Evolutionary conservation across 768 basidiomycete species (phyloP), one percentile per base, ranked within the genome.

Genomic region (Suillus variegatus): DNA sequence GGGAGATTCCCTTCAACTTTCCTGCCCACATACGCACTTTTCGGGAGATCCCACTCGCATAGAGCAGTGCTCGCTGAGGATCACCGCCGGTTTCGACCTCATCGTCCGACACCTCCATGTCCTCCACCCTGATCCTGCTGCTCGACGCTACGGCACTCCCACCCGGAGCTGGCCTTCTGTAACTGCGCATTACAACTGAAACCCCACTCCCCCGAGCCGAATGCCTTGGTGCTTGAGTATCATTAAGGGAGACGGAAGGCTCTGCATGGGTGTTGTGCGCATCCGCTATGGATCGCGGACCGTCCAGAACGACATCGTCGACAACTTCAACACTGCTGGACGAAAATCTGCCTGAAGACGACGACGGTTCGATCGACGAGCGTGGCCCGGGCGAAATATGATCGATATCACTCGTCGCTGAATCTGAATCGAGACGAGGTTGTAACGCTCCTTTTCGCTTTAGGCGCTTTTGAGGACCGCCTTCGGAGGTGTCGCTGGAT

Each of bases 21-120:
- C 61, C 8, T 36, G 40, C 32, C 75, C 76, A 76, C 1, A 14
- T 1, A 13, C 67, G 67, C 49, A 75, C 54, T 16, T 35, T 65
- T 4, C 16, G 8, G 38, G 44, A 16, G 65, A n/a, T n/a, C n/a
- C 60, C 7, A 6, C 5, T 25, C 2, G 3, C 0, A 56, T 60
- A 4, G 7, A 0, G 10, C 6, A 6, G 12, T 7, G 28, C 44
- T 14, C 25, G 40, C 38, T 28, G 20, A 16, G 1, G 22, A 47
- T 28, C 43, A 20, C 35, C 16, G 14, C 35, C 16, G 14, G 46
- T 32, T 35, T 65, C 35, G 22, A 20, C 46, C 22, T 35, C 41
- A n/a, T 41, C 47, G 7, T 61, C 60, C 4, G 25, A 28, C 6
- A 44, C 49, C 8, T 67, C 41, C 35, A 28, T 54, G 1, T 5